Base-by-base conservation (phyloP, 2,329 filamentous ascomycete genomes). In the Tolypocladium guangdongense region DNA sequence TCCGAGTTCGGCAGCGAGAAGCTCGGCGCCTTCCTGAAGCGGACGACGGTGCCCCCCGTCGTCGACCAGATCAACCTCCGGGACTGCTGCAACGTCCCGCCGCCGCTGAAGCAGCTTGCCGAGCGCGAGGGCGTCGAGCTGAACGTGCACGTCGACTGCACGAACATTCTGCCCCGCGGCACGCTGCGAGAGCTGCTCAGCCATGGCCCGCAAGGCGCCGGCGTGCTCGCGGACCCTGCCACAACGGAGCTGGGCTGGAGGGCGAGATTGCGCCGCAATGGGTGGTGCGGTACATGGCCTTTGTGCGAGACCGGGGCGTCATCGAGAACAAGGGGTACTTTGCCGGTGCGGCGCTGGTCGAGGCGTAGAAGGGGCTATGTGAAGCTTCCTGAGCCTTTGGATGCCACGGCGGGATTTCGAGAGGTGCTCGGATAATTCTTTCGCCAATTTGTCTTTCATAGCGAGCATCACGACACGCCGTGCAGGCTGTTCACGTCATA, bases 251-350 rank as follows among this genome's bases (percentile, higher is more conserved):
- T 11, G 86, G 87, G 0, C 73, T 95, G 54, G 77, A 80, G 60
- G 91, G 90, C 5, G 84, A 96, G 59, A 78, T 97, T 49, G 80
- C 82, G 55, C 91, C 93, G 32, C 84, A 92, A 66, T 99, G 93
- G 92, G 93, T 97, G 32, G 86, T 92, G 60, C 95, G 97, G 68
- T 99, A 99, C 68, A 96, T 92, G 38, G 93, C 93, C 1, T 92
- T 97, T 55, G 89, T 97, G 41, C 87, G 88, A 68, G 87, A 97
- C 67, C 79, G 93, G 52, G 93, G 93, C 16, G 93, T 99, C 10
- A 92, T 99, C 59, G 93, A 99, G 76, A 96, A 93, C 67, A 99
- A 97, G 75, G 93, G 93, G 8, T 97, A 96, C 70, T 96, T 96
- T 74, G 92, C 92, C 1, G 83, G 84, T 22, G 92, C 91, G 3